Base-by-base conservation (phyloP, 2,329 filamentous ascomycete genomes). In the Colletotrichum neosansevieriae region DNA sequence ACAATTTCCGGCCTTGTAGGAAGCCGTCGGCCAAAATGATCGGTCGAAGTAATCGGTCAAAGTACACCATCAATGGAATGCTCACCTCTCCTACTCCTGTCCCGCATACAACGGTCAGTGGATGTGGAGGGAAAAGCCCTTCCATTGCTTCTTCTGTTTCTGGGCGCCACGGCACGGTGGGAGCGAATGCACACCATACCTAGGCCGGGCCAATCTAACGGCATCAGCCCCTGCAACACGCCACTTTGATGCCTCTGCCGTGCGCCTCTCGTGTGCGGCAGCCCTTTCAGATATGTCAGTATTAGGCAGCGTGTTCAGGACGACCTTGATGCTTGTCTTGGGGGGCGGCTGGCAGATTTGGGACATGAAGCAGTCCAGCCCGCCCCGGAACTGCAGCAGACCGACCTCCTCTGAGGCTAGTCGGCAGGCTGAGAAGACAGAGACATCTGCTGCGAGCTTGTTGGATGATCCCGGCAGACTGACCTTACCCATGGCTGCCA, bases 241-340 rank as follows among this genome's bases (percentile, higher is more conserved):
- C 67, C 67, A 62, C 63, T 62, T 34, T 51, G 67, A 53, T 62
- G 49, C 57, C 56, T 67, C 29, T 69, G 57, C 36, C 50, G 42
- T 59, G 60, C 49, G 53, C 32, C 49, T 65, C 53, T 68, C 42
- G 32, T 49, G 40, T 58, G 53, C 36, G 49, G 56, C 45, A 47
- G 42, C 40, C 54, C 50, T 11, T 24, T 13, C 58, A 44, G 15
- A 40, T 21, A 7, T 44, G n/a, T 49, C 17, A 42, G 47, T 54
- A 47, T 19, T 44, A 38, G 54, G 17, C 42, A 40, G 63, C 44
- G 29, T 29, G 17, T 12, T 49, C 10, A 32, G 44, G 47, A 29
- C 36, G 64, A 57, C 47, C 24, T 68, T 38, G 53, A 59, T 59
- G 53, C 49, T 59, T 68, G 61, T 63, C 64, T 58, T 58, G 45